Evolutionary conservation across 2,329 filamentous ascomycete species (phyloP).

Genomic region (Fusarium newnesense): DNA sequence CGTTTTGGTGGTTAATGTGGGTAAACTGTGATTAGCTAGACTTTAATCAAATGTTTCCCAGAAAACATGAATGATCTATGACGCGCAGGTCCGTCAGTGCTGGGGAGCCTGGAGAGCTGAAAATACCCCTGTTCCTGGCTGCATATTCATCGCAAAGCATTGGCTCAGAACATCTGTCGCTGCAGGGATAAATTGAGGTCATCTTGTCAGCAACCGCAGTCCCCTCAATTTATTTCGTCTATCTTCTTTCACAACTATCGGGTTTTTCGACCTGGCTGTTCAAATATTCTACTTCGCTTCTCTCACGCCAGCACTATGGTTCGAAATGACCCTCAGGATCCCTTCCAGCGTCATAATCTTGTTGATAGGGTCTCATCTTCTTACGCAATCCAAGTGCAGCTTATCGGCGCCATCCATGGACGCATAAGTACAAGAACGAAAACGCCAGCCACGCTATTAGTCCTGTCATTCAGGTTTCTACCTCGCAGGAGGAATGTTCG

Average conservation of each 20-base stretch:
- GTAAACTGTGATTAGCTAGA: accelerated
- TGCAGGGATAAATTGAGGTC: accelerated
- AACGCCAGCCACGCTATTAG: background rate
- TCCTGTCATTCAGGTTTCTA: background rate
- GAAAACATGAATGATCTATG: accelerated
- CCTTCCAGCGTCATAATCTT: background rate
- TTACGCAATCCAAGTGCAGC: background rate
- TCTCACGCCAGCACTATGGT: background rate
- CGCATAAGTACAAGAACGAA: too few relatives aligned
- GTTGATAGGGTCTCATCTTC: background rate
- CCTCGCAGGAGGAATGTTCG: accelerated
- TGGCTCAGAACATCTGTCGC: accelerated
- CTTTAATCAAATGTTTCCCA: background rate
- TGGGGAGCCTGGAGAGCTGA: background rate
- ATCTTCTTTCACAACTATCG: accelerated
- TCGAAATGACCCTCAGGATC: background rate
- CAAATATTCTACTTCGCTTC: accelerated
- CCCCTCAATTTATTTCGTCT: accelerated
- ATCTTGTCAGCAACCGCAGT: accelerated
- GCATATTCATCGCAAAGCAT: background rate
- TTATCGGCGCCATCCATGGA: background rate
- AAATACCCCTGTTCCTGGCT: accelerated
- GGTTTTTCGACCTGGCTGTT: accelerated
- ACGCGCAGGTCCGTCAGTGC: accelerated
- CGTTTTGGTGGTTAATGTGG: accelerated